phyloP scores from a whole-genome alignment of 2,329 filamentous ascomycete genomes.

The Raffaelea albimanens region DNA sequence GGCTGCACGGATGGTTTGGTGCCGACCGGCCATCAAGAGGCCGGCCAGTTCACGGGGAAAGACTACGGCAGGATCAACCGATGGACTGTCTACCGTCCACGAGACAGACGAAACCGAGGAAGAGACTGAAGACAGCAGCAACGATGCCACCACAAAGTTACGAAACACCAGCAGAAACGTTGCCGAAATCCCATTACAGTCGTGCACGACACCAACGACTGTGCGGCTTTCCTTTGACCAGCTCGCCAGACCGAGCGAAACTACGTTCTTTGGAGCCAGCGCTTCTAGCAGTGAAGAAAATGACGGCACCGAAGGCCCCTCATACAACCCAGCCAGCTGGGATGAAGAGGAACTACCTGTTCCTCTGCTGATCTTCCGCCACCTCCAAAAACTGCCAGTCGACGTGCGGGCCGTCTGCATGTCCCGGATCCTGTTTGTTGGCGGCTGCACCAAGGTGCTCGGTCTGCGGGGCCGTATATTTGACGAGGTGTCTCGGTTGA shows the following conservation, averaged over 20 bases:
- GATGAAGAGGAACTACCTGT: constrained; percentile 84
- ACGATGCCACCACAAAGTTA: too few species aligned
- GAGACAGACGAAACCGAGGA: constrained; percentile 45
- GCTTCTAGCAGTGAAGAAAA: background rate
- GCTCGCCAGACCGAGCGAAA: constrained; percentile 67
- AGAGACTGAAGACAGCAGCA: background rate
- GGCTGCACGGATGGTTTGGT: constrained; percentile 69
- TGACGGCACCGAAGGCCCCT: constrained; percentile 13
- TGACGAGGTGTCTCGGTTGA: constrained; percentile 60
- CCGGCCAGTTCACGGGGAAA: constrained; percentile 6
- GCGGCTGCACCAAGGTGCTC: constrained; percentile 68
- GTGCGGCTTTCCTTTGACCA: constrained; percentile 59
- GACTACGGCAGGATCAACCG: constrained; percentile 10
- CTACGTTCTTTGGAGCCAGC: constrained; percentile 54
- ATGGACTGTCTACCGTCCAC: constrained; percentile 40
- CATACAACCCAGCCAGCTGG: constrained; percentile 42
- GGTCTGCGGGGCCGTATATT: constrained; percentile 72
- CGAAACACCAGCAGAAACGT: constrained; percentile 18
- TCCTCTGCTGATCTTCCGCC: constrained; percentile 65
- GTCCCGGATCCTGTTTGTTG: constrained; percentile 78
- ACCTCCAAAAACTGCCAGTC: constrained; percentile 64
- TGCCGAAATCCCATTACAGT: constrained; percentile 32
- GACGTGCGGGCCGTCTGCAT: constrained; percentile 82
- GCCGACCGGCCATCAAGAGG: constrained; percentile 32
- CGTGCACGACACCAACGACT: constrained; percentile 26